Conservation (phyloP, 202 grass and related monocot genomes). For the Thinopyrum obtusiflorum region DNA sequence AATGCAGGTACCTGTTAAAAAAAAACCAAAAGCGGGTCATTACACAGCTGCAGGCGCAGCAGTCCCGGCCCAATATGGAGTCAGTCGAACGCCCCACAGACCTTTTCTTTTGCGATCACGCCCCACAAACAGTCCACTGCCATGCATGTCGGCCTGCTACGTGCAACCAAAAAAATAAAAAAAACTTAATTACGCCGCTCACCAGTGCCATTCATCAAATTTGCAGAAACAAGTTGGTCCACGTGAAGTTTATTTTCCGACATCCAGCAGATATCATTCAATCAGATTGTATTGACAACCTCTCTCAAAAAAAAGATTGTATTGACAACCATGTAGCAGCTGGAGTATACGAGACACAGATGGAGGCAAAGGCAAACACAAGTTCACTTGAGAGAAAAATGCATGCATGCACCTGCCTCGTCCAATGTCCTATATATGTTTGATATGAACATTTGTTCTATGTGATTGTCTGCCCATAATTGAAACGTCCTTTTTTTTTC, state of each 20-base stretch:
- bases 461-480: background rate
- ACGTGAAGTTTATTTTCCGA: conserved; percentile 1
- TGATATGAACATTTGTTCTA: background rate
- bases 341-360: background rate
- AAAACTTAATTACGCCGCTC: background rate
- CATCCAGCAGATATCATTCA: background rate
- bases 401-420: background rate
- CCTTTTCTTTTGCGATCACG: too few relatives aligned
- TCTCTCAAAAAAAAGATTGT: too few relatives aligned
- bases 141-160: background rate
- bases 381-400: background rate
- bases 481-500: too few relatives aligned
- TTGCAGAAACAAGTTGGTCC: background rate
- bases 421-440: background rate
- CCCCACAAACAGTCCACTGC: background rate
- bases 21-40: background rate
- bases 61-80: background rate
- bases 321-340: background rate
- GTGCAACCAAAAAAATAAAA: too few relatives aligned
- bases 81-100: background rate
- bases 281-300: background rate
- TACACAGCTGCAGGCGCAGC: background rate
- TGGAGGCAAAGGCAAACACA: background rate
- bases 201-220: background rate
- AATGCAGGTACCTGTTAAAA: too few relatives aligned